phyloP scores from a whole-genome alignment of 768 basidiomycete species.

The Lentinula boryana region DNA sequence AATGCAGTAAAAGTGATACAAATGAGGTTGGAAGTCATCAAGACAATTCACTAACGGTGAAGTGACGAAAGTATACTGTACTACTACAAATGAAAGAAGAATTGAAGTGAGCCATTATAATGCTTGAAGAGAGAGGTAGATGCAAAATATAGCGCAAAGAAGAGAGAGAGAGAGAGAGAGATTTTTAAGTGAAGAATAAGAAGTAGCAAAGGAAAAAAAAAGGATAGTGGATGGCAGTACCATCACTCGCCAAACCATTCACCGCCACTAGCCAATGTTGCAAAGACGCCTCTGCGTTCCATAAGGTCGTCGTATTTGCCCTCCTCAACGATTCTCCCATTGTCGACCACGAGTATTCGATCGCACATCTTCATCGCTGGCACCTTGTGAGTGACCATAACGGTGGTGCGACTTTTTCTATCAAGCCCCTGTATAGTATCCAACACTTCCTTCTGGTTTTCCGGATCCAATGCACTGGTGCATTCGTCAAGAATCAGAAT shows the following conservation, averaged over 20 bases:
- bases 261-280: slow-evolving; percentile 71
- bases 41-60: slow-evolving; percentile 5
- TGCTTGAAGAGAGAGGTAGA: slow-evolving; percentile 3
- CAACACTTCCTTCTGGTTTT: slow-evolving; percentile 79
- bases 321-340: slow-evolving; percentile 74
- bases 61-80: slow-evolving; percentile 3
- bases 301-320: slow-evolving; percentile 72
- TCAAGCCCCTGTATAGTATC: slow-evolving; percentile 59
- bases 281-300: slow-evolving; percentile 63
- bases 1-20: slow-evolving; percentile 1
- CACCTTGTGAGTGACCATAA: slow-evolving; percentile 93
- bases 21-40: background rate
- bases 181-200: background rate
- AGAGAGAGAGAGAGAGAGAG: background rate
- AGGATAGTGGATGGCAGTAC: background rate
- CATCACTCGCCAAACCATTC: slow-evolving; percentile 43
- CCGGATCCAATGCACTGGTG: slow-evolving; percentile 84
- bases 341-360: slow-evolving; percentile 72
- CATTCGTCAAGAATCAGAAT: slow-evolving; percentile 92
- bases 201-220: slow-evolving; percentile 5
- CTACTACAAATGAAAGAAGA: background rate
- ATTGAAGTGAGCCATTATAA: background rate
- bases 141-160: slow-evolving; percentile 2
- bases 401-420: slow-evolving; percentile 60
- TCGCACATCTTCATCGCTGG: slow-evolving; percentile 91